Evolutionary conservation across 1,139 yeast species (phyloP).

Genomic region (Nakaseomyces glabratus): DNA sequence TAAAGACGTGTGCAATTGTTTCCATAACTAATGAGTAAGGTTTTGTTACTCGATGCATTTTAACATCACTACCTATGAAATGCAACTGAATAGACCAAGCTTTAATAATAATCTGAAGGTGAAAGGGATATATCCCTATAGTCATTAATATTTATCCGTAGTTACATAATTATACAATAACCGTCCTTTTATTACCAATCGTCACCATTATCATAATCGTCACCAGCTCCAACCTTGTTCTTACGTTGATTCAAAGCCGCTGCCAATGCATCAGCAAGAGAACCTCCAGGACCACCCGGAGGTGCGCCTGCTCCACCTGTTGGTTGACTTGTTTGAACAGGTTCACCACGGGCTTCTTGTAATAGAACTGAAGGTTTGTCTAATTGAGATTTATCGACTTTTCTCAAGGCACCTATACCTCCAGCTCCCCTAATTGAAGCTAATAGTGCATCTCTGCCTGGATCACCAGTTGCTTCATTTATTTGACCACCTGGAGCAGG

Average conservation of each 20-base stretch:
- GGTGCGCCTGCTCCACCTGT: slow-evolving; percentile 32
- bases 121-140: too few species aligned
- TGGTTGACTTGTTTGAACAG: slow-evolving; percentile 27
- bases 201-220: slow-evolving; percentile 72
- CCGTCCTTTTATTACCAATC: slow-evolving; percentile 47
- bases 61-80: too few species aligned
- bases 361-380: slow-evolving; percentile 68
- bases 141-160: too few species aligned
- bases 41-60: too few species aligned
- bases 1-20: too few species aligned
- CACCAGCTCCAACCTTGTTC: slow-evolving; percentile 72
- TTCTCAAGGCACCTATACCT: slow-evolving; percentile 59
- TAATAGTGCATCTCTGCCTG: slow-evolving; percentile 70
- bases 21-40: too few species aligned
- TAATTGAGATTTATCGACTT: slow-evolving; percentile 73
- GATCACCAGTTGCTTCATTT: slow-evolving; percentile 37
- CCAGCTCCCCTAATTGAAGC: slow-evolving; percentile 80
- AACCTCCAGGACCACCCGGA: slow-evolving; percentile 34
- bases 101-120: too few species aligned
- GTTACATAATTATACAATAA: too few species aligned
- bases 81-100: too few species aligned
- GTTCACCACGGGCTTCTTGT: slow-evolving; percentile 56
- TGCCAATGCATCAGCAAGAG: slow-evolving; percentile 79
- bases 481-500: slow-evolving; percentile 36
- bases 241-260: slow-evolving; percentile 78